Evolutionary conservation across 2,329 filamentous ascomycete species (phyloP).

Genomic region (Aspergillus oerlinghausenensis): DNA sequence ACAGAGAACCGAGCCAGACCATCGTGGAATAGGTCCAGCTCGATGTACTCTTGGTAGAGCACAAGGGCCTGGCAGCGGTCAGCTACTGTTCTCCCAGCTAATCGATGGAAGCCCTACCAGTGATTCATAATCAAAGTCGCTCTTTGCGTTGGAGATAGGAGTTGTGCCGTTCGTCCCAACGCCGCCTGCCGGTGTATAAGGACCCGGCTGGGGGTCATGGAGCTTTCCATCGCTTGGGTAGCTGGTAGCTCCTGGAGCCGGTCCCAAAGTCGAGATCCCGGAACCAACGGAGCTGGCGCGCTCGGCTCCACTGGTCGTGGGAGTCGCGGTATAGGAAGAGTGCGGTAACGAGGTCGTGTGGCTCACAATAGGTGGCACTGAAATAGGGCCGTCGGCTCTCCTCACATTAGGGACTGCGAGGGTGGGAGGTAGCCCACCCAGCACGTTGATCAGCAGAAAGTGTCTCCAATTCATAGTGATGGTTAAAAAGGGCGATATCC

Average conservation of each 20-base stretch:
- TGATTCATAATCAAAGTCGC: slow-evolving; percentile 79
- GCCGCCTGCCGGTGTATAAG: slow-evolving; percentile 69
- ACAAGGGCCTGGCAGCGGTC: slow-evolving; percentile 50
- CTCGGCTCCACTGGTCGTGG: slow-evolving; percentile 67
- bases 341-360: slow-evolving; percentile 56
- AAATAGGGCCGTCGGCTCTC: background rate
- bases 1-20: slow-evolving; percentile 65
- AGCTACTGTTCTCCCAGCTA: slow-evolving; percentile 1
- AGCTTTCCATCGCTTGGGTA: slow-evolving; percentile 70
- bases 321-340: slow-evolving; percentile 61
- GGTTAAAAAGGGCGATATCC: background rate
- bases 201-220: slow-evolving; percentile 63
- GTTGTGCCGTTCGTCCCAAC: slow-evolving; percentile 71
- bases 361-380: slow-evolving; percentile 43
- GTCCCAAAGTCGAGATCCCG: slow-evolving; percentile 55
- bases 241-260: slow-evolving; percentile 58
- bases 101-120: slow-evolving; percentile 40
- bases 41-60: slow-evolving; percentile 79
- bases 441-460: slow-evolving; percentile 10
- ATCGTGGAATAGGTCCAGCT: slow-evolving; percentile 76
- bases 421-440: slow-evolving; percentile 15
- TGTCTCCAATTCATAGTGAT: slow-evolving; percentile 12
- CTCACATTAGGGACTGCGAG: slow-evolving; percentile 14
- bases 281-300: slow-evolving; percentile 48
- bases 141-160: slow-evolving; percentile 71